A percentile compares a stretch with the other conserved stretches of the same genome.
phyloP scores from a whole-genome alignment of 2,329 filamentous ascomycete species.

The Alternaria triticina region DNA sequence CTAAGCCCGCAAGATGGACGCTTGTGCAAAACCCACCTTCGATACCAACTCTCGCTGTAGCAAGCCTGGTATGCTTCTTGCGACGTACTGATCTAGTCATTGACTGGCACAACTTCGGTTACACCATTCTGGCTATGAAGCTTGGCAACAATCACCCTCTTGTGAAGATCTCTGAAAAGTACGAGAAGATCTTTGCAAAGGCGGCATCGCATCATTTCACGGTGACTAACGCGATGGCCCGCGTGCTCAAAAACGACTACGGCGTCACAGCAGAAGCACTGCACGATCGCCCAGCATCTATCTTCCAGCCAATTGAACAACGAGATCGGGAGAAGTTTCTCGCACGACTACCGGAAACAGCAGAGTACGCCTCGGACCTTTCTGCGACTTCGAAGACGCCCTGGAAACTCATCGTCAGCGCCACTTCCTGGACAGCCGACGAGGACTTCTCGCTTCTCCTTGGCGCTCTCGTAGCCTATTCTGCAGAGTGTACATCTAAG shows the following conservation, averaged over 20 bases:
- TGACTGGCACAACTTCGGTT: slow-evolving; percentile 99
- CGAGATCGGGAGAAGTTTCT: slow-evolving; percentile 63
- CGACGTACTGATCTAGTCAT: slow-evolving; percentile 84
- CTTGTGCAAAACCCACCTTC: slow-evolving; percentile 94
- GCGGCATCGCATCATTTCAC: slow-evolving; percentile 78
- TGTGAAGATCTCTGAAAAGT: slow-evolving; percentile 76
- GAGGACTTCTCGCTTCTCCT: slow-evolving; percentile 93
- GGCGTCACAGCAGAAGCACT: slow-evolving; percentile 66
- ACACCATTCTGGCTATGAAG: slow-evolving; percentile 81
- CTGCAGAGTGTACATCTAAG: slow-evolving; percentile 56
- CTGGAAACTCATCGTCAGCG: slow-evolving; percentile 80
- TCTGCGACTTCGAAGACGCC: slow-evolving; percentile 54
- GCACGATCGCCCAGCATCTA: slow-evolving; percentile 77
- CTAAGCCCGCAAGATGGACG: slow-evolving; percentile 80
- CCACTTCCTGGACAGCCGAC: slow-evolving; percentile 96
- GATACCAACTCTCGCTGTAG: slow-evolving; percentile 85
- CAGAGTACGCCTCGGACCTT: slow-evolving; percentile 65
- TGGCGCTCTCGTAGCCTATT: slow-evolving; percentile 79
- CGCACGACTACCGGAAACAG: slow-evolving; percentile 68
- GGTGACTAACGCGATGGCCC: slow-evolving; percentile 88
- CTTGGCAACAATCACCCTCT: slow-evolving; percentile 71
- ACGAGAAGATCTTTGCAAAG: slow-evolving; percentile 76
- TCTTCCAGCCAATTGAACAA: slow-evolving; percentile 74
- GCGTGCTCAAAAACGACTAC: slow-evolving; percentile 72
- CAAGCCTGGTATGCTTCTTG: slow-evolving; percentile 73